phyloP scores from a whole-genome alignment of 805 yeast species.

The Saccharomycopsis babjevae region DNA sequence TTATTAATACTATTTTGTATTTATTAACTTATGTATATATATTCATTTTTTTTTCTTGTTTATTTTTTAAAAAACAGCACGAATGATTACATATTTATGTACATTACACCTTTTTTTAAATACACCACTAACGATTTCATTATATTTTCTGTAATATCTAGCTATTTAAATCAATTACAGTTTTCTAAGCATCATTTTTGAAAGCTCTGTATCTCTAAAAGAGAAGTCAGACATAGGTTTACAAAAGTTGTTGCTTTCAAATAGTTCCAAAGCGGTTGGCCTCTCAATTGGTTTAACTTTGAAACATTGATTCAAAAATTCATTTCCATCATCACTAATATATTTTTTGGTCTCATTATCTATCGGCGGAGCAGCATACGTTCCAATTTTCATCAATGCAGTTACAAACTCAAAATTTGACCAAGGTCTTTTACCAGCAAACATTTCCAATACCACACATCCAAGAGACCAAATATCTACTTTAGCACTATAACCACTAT shows the following conservation, averaged over 20 bases:
- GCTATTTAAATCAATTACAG: background rate
- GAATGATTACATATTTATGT: too few species aligned
- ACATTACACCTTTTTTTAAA: too few species aligned
- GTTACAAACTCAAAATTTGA: conserved; percentile 89
- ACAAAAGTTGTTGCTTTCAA: conserved; percentile 34
- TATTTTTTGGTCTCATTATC: conserved; percentile 72
- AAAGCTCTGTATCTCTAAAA: conserved; percentile 26
- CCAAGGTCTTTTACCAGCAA: conserved; percentile 97
- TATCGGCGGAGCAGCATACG: conserved; percentile 89
- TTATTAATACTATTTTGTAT: background rate
- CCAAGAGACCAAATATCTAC: conserved; percentile 98
- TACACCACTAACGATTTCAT: too few species aligned
- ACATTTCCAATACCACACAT: conserved; percentile 95
- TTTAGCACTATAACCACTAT: conserved; percentile 90
- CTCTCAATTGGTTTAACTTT: conserved; percentile 67
- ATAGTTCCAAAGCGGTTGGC: conserved; percentile 71
- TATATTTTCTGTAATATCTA: too few species aligned
- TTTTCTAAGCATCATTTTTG: conserved; percentile 7
- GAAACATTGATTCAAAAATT: conserved; percentile 71
- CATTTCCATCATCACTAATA: conserved; percentile 55
- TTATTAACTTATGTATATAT: background rate
- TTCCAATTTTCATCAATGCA: conserved; percentile 83
- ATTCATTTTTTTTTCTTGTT: background rate
- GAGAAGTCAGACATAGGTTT: conserved; percentile 20
- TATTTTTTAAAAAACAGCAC: background rate